Evolutionary conservation across 768 basidiomycete genomes (phyloP).

Genomic region (Lentinula sp.): DNA sequence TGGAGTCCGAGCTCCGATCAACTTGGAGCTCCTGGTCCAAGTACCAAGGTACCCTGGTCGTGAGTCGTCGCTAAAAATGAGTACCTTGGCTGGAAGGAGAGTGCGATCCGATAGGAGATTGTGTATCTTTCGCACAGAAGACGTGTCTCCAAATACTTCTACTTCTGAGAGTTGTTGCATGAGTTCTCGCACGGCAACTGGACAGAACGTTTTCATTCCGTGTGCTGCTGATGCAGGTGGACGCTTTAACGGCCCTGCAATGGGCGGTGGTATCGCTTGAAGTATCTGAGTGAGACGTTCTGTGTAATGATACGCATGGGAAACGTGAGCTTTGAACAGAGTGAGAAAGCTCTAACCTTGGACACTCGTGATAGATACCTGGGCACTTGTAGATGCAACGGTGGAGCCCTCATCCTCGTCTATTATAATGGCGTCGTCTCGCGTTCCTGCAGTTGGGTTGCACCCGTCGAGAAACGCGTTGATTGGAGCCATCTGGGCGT

Average conservation of each 20-base stretch:
- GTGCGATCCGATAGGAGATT: constrained; percentile 54
- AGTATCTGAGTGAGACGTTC: constrained; percentile 35
- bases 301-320: constrained; percentile 12
- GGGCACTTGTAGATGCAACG: background rate
- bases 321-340: background rate
- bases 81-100: constrained; percentile 66
- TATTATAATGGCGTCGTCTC: constrained; percentile 52
- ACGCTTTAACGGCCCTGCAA: background rate
- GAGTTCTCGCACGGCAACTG: constrained; percentile 35
- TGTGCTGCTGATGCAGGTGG: background rate
- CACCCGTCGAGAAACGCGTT: constrained; percentile 53
- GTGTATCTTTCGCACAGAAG: constrained; percentile 60
- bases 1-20: constrained; percentile 80
- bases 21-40: constrained; percentile 77
- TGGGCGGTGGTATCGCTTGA: constrained; percentile 21
- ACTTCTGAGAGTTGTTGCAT: constrained; percentile 69
- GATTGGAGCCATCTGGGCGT: constrained; percentile 59
- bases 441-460: constrained; percentile 12
- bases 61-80: constrained; percentile 79
- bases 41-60: constrained; percentile 95
- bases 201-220: constrained; percentile 28
- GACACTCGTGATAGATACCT: constrained; percentile 27
- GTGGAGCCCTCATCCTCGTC: constrained; percentile 37
- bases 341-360: constrained; percentile 28
- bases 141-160: constrained; percentile 67